Evolutionary conservation across 345 rosid species (phyloP).

Genomic region (Brassica incana): DNA sequence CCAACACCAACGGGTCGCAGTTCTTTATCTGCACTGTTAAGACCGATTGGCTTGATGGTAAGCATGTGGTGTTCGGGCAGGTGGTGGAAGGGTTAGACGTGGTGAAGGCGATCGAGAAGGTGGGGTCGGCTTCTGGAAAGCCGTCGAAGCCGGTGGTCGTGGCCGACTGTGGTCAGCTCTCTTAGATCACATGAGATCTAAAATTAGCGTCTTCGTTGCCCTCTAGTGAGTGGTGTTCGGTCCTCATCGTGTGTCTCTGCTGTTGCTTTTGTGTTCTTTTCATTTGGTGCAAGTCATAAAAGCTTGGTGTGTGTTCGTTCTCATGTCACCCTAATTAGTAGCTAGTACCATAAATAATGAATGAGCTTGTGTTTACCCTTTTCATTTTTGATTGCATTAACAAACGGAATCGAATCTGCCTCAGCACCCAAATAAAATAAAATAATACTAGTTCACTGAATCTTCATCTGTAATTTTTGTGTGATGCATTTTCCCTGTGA

Average conservation of each 20-base stretch:
- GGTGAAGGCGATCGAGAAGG: slow-evolving; percentile 61
- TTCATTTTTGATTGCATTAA: neutral
- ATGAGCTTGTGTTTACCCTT: neutral
- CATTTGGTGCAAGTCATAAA: neutral
- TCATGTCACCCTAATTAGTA: neutral
- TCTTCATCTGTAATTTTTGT: neutral
- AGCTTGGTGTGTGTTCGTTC: neutral
- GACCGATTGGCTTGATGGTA: slow-evolving; percentile 76
- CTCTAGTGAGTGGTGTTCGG: neutral
- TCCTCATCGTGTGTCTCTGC: neutral
- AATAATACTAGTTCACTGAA: neutral
- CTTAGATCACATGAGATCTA: slow-evolving; percentile 15
- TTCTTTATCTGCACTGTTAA: slow-evolving; percentile 66
- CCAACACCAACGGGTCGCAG: slow-evolving; percentile 74
- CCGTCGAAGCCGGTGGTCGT: slow-evolving; percentile 52
- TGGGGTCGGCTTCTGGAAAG: slow-evolving; percentile 61
- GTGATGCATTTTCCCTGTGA: neutral
- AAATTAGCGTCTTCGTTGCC: neutral
- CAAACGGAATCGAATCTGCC: neutral
- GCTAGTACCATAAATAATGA: neutral
- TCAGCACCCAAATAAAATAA: neutral
- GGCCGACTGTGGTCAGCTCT: slow-evolving; percentile 70
- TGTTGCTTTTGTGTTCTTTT: neutral
- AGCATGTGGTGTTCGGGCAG: slow-evolving; percentile 81
- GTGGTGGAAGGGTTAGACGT: slow-evolving; percentile 69